Percentiles rank a stretch among this genome's conserved stretches.
Evolutionary conservation across 495 filamentous ascomycete species (phyloP).

Genomic region (Aspergillus coremiiformis): DNA sequence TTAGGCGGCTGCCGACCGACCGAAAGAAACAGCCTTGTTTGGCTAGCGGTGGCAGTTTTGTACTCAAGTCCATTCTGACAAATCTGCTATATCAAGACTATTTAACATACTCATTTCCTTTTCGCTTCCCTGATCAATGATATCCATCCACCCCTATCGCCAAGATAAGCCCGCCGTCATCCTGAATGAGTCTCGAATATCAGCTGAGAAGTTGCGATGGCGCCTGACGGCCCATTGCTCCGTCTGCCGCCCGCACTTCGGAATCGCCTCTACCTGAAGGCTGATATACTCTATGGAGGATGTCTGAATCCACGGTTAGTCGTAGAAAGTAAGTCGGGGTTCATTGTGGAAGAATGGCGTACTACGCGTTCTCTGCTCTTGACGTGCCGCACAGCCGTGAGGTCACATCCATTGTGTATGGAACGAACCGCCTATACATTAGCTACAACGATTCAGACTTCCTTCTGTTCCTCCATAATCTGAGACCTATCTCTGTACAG

Average conservation of each 20-base stretch:
- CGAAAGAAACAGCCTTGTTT: too few species aligned
- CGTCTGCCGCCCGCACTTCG: not conserved
- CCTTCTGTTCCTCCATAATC: not conserved
- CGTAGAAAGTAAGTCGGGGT: not conserved
- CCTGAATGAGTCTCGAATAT: not conserved
- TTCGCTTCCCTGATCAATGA: too few species aligned
- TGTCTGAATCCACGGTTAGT: not conserved
- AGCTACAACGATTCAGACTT: not conserved
- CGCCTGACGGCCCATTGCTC: not conserved
- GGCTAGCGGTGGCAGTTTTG: too few species aligned
- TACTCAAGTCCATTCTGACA: too few species aligned
- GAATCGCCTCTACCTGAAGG: not conserved
- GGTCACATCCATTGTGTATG: not conserved
- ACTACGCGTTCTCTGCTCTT: not conserved
- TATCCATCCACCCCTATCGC: too few species aligned
- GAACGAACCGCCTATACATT: not conserved
- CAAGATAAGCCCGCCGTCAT: too few species aligned
- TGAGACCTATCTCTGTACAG: not conserved
- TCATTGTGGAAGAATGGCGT: not conserved
- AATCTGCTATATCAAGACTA: too few species aligned
- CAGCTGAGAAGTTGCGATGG: not conserved
- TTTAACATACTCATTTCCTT: too few species aligned
- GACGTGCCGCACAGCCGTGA: not conserved
- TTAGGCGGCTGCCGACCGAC: too few species aligned
- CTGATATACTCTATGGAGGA: not conserved